A percentile compares a stretch with the other conserved stretches of the same genome.
Conservation (phyloP, 345 rosid species). For the Balakata baccata region DNA sequence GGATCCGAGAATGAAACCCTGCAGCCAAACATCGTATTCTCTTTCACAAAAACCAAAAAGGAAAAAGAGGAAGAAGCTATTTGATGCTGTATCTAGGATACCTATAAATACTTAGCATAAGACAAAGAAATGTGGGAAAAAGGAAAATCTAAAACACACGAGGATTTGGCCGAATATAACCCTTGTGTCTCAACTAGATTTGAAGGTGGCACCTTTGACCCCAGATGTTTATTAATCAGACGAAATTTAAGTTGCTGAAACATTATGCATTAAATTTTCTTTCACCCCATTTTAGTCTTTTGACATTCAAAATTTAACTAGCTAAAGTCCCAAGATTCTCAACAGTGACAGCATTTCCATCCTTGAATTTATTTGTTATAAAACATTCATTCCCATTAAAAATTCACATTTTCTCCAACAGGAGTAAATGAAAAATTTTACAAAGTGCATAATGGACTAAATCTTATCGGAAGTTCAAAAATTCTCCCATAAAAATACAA, state of each 20-base stretch:
- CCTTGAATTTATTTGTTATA: background rate
- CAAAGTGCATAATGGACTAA: background rate
- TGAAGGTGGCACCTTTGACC: background rate
- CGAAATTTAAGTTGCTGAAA: background rate
- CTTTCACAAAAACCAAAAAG: constrained; percentile 1
- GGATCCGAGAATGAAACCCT: constrained; percentile 97
- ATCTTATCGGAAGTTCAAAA: background rate
- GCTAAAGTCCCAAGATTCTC: background rate
- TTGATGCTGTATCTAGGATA: background rate
- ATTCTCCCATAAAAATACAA: background rate
- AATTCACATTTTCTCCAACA: background rate
- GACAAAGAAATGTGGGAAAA: background rate
- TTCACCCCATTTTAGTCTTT: background rate
- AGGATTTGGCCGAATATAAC: background rate
- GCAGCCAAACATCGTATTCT: constrained; percentile 19
- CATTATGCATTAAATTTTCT: background rate
- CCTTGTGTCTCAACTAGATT: background rate
- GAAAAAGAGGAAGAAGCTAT: no score
- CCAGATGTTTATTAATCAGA: background rate
- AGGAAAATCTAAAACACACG: background rate
- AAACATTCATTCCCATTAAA: background rate
- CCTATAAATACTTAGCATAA: background rate
- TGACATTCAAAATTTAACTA: background rate
- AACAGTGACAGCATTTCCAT: background rate
- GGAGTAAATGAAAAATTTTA: background rate